Conservation (phyloP, 2,329 filamentous ascomycete species). For the Camptophora hylomeconis region DNA sequence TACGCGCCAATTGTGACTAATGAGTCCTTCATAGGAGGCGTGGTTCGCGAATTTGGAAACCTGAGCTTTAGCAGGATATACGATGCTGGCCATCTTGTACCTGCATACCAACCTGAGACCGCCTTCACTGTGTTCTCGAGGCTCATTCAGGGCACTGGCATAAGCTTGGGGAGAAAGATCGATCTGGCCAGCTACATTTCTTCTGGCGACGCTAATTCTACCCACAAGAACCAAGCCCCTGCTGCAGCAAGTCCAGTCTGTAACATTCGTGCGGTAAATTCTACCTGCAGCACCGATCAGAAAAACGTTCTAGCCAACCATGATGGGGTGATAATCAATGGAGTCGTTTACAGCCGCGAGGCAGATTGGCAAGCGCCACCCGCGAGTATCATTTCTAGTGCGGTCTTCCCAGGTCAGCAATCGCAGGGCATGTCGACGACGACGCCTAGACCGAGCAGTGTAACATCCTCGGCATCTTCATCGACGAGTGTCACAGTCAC, state of each 20-base stretch:
- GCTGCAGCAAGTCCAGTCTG: constrained; percentile 41
- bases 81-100: constrained; percentile 40
- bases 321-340: constrained; percentile 47
- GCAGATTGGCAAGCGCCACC: constrained; percentile 25
- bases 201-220: constrained; percentile 44
- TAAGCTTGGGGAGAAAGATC: constrained; percentile 36
- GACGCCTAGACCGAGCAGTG: constrained; percentile 3
- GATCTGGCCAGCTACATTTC: constrained; percentile 42
- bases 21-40: constrained; percentile 34
- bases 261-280: constrained; percentile 41
- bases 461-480: constrained; percentile 1
- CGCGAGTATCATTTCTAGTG: constrained; percentile 12
- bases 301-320: constrained; percentile 34
- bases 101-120: constrained; percentile 40
- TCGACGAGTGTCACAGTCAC: background rate
- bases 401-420: constrained; percentile 19
- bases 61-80: constrained; percentile 39
- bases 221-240: constrained; percentile 41
- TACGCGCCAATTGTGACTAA: constrained; percentile 38
- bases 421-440: constrained; percentile 15
- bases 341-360: constrained; percentile 37
- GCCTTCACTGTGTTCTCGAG: constrained; percentile 40
- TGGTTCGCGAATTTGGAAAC: constrained; percentile 24
- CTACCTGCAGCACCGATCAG: constrained; percentile 42
- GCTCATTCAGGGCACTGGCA: constrained; percentile 36